phyloP scores from a whole-genome alignment of 2,329 filamentous ascomycete genomes.

The Colletotrichum spinosum region DNA sequence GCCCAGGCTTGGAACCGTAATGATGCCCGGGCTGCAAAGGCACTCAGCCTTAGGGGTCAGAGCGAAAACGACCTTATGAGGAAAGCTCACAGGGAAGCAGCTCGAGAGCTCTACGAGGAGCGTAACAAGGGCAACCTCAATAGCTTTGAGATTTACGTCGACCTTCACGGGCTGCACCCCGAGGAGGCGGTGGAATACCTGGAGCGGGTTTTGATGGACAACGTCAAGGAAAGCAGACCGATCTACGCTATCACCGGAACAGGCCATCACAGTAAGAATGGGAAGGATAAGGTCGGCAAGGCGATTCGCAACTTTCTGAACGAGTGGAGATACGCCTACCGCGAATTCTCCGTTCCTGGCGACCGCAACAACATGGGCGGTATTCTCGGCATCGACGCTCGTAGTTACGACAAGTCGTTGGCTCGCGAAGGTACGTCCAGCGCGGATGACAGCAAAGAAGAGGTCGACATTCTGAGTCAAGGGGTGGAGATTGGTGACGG shows the following conservation, averaged over 20 bases:
- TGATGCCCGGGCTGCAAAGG: slow-evolving; percentile 95
- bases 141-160: slow-evolving; percentile 86
- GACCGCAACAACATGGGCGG: slow-evolving; percentile 87
- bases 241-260: slow-evolving; percentile 98
- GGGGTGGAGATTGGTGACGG: slow-evolving; percentile 77
- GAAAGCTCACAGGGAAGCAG: slow-evolving; percentile 94
- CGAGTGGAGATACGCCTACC: slow-evolving; percentile 95
- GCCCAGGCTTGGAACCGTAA: slow-evolving; percentile 99
- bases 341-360: slow-evolving; percentile 96
- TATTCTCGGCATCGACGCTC: slow-evolving; percentile 75
- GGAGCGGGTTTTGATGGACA: slow-evolving; percentile 87
- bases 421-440: slow-evolving; percentile 56
- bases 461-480: slow-evolving; percentile 70
- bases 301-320: slow-evolving; percentile 91
- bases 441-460: slow-evolving; percentile 55
- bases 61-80: slow-evolving; percentile 98
- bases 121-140: slow-evolving; percentile 78
- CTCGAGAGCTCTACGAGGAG: slow-evolving; percentile 90
- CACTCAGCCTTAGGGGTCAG: slow-evolving; percentile 91
- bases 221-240: slow-evolving; percentile 77
- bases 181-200: slow-evolving; percentile 97
- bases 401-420: slow-evolving; percentile 74
- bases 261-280: slow-evolving; percentile 97
- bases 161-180: slow-evolving; percentile 97
- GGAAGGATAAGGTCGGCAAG: slow-evolving; percentile 98